Base-by-base conservation (phyloP, 2,329 filamentous ascomycete genomes). In the Madurella fahalii region DNA sequence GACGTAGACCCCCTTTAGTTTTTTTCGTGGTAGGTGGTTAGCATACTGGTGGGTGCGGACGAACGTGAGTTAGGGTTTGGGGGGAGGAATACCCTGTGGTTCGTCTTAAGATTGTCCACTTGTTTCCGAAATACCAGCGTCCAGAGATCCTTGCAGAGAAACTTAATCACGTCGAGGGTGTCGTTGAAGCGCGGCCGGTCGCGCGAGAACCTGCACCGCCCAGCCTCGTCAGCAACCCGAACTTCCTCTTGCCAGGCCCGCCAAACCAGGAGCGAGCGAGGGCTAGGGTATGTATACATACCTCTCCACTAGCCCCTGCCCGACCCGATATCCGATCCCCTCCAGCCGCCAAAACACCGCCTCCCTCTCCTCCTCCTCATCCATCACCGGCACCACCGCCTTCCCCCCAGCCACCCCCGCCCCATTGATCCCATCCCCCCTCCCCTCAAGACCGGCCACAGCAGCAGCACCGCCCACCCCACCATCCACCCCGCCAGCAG, bases 111-210 rank as follows among this genome's bases (percentile, higher is more conserved):
- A 69, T 99, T 99, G 72, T 99, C 94, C 67, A 99, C 90, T 71
- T 97, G 95, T 74, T 99, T 99, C 69, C 89, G 82, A 72, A 96
- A 99, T 15, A 96, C 83, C 17, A 97, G 79, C 34, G 85, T 91
- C 94, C 94, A 99, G 43, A 99, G 79, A 71, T 99, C 94, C 76
- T 99, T 99, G 82, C 94, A 99, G 47, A 99, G 79, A 68, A 99
- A 97, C 71, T 99, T 99, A 70, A 99, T 99, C 47, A 92, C 88
- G 68, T 97, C 94, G 41, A 99, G 83, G 4, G 92, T 92, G 64
- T 96, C 91, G 58, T 87, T 89, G 68, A 96, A 95, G 47, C 91
- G 88, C 40, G 93, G 90, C 49, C 90, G 81, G 69, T 95, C 89
- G 67, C 83, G 80, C 9, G 88, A 90, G 76, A 94, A 92, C 50